Base-by-base conservation (phyloP, 2,329 filamentous ascomycete genomes). In the Microdochium trichocladiopsis region DNA sequence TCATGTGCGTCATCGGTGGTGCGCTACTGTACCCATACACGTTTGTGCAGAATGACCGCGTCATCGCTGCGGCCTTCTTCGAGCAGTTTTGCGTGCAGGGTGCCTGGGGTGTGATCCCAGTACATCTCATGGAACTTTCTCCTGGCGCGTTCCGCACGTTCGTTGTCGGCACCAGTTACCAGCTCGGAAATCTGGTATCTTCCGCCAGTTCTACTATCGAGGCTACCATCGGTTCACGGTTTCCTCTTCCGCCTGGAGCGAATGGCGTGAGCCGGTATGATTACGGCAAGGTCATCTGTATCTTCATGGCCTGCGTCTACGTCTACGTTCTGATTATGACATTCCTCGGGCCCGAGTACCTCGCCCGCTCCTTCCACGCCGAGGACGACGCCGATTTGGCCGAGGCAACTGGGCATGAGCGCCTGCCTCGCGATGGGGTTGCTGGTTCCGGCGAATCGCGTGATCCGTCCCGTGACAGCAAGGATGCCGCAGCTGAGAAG, bases 261-360 rank as follows among this genome's bases (percentile, higher is more conserved):
- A 64, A 69, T 1, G 76, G 72, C 0, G 66, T 70, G 28, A 66
- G 69, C 48, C 74, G 86, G 2, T 90, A 86, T 66, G 72, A 89
- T 54, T 95, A 95, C 59, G 90, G 89, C 37, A 85, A 85, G 60
- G 90, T 95, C 10, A 93, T 95, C 57, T 90, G 86, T 63, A 94
- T 95, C 63, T 95, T 96, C 70, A 91, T 96, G 87, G 91, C 78
- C 1, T 90, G 86, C 59, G 90, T 95, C 1, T 95, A 80, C 59
- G 77, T 63, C 24, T 84, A 82, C 54, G 73, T 80, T n/a, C 75
- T 84, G 36, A 1, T 82, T 5, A 63, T 90, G 51, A 85, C 84
- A 0, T 66, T 88, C 10, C 45, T 88, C 2, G 87, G 87, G 0
- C 79, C 79, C 1, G 79, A 82, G 68, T 72, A 78, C 53, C 61